Evolutionary conservation across 768 basidiomycete genomes (phyloP), one percentile per base, ranked within the genome.

Genomic region (Mycena maculata): DNA sequence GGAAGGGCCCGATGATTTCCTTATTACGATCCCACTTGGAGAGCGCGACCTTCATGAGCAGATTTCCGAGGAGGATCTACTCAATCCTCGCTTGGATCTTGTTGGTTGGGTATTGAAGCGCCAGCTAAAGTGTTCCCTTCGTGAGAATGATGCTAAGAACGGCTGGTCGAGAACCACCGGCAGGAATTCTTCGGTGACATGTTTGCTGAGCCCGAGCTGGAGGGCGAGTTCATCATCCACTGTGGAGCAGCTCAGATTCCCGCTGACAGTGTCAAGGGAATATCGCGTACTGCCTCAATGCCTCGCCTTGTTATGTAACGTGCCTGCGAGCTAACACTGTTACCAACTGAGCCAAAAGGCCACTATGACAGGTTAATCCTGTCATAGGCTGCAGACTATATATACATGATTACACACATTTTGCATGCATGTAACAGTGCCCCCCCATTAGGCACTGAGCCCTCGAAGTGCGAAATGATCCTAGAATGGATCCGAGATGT

Each of bases 191-290:
- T 57, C 12, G 15, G 27, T 20, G 28, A 25, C 16, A 18, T 57
- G 18, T 55, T 55, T 20, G 6, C 27, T 12, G 22, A 55, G 23
- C 55, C 55, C 18, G 27, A 57, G 18, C 6, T 12, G 41, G 55
- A 55, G 53, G 53, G 53, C 53, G 48, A 49, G 48, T 49, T 49
- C 27, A 11, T 49, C 27, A 25, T 49, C 5, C 30, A 8, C 48
- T 49, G 48, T 30, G 48, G 27, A 15, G 48, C 27, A 30, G 48
- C 15, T 15, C 48, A 49, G 48, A 49, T 49, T 49, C 48, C 48
- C 27, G 48, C 48, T 10, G 48, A 49, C 16, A 49, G 48, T 15
- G 18, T 49, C 11, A 49, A 49, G 16, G 48, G 48, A 7, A 49
- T 49, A 3, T 27, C 48, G 7, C 48, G 48, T 30, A 49, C 48